Conservation (phyloP, 768 basidiomycete species). For the Russula olivacea region DNA sequence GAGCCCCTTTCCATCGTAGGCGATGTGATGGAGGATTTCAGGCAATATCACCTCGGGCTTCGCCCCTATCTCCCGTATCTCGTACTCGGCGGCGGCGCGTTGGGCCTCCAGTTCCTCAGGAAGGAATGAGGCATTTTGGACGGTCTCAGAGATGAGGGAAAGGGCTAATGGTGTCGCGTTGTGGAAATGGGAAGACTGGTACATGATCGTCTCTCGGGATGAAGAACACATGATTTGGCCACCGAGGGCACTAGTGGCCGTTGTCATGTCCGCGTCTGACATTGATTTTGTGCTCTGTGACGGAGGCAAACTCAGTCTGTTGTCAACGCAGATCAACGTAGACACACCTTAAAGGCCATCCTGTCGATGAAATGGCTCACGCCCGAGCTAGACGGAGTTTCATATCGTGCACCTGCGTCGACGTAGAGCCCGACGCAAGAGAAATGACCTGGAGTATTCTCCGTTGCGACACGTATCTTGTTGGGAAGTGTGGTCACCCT, state of each 20-base stretch:
- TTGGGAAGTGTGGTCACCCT: slow-evolving; percentile 85
- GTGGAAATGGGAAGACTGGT: slow-evolving; percentile 93
- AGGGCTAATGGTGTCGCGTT: slow-evolving; percentile 74
- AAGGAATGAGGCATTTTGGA: slow-evolving; percentile 68
- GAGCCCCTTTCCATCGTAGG: slow-evolving; percentile 68
- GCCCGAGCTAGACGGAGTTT: slow-evolving; percentile 64
- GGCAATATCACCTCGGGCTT: slow-evolving; percentile 95
- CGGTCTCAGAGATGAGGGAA: slow-evolving; percentile 87
- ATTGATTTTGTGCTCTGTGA: slow-evolving; percentile 66
- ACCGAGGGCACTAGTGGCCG: slow-evolving; percentile 75
- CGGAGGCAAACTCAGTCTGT: not conserved
- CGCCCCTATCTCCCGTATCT: slow-evolving; percentile 76
- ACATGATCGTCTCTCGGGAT: slow-evolving; percentile 92
- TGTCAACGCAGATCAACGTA: not conserved
- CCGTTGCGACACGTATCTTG: slow-evolving; percentile 87
- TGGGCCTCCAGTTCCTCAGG: slow-evolving; percentile 78
- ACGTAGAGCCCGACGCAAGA: slow-evolving; percentile 90
- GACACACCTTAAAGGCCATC: slow-evolving; percentile 89
- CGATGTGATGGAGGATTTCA: slow-evolving; percentile 82
- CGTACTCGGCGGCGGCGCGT: slow-evolving; percentile 83
- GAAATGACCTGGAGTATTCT: slow-evolving; percentile 88
- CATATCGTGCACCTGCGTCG: slow-evolving; percentile 90
- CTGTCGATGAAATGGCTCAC: slow-evolving; percentile 90
- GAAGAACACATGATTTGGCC: slow-evolving; percentile 91
- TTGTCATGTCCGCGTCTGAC: slow-evolving; percentile 71